Evolutionary conservation across 352 stramenopile species (phyloP), one percentile per base, ranked within the genome.

Genomic region (Phytophthora uliginosa): DNA sequence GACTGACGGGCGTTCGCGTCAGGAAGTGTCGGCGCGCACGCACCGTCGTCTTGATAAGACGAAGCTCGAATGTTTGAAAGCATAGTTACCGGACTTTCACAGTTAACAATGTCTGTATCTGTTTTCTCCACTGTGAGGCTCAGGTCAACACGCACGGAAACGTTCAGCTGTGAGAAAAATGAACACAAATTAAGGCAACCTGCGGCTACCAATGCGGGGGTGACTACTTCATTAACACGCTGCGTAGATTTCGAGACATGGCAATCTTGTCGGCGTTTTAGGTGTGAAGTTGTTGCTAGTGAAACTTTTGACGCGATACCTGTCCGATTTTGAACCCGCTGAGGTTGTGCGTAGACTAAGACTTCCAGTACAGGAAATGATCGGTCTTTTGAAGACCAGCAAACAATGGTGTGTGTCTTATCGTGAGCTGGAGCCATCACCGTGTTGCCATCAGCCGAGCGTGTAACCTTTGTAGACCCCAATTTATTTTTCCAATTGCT

Each of bases 301-400:
- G 67, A 76, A 28, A 24, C 9, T 56, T 45, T 71, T 7, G 54
- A 72, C 6, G 7, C 22, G 15, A 53, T 57, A 17, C 28, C 31
- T 9, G 4, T 38, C 31, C 51, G 72, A 42, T 64, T 69, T 6
- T 20, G 17, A 40, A 42, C 33, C 48, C 22, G 60, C 9, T 63
- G 59, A 7, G 6, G 62, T 22, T 76, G 45, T 45, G 55, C 13
- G 18, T 73, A 69, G 28, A 79, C 55, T 17, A 6, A 61, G 18
- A 79, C 17, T n/a, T 79, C 61, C 34, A 79, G 53, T 40, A 71
- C 55, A 20, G 72, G 72, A 12, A 76, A 76, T 7, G 69, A 52
- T 51, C 72, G 61, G 59, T 79, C 67, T 50, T 79, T 79, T 2
- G 67, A 15, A 7, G 67, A 66, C 67, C 72, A 79, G 22, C 61